These are phyloP conservation scores for Stenogyne calaminthoides DNA, from an alignment of 305 asterid species.

Conservation along the genomic window DNA sequence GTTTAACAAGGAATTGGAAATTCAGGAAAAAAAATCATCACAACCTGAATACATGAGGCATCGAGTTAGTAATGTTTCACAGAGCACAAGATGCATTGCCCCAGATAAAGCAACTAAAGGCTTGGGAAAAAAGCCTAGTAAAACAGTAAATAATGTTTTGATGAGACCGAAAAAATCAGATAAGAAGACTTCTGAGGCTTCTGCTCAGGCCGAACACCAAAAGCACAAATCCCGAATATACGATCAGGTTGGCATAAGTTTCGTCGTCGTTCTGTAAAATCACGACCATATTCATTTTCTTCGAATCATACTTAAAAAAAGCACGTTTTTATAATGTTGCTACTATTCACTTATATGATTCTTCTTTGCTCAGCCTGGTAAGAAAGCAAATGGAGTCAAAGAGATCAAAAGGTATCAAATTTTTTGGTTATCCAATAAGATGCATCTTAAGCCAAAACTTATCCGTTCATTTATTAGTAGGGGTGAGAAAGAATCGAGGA, in stretches of 20 bases:
- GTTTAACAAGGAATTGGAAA: neutral
- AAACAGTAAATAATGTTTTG: slow-evolving; percentile 26
- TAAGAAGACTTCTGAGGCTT: slow-evolving; percentile 26
- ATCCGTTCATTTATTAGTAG: slow-evolving; percentile 28
- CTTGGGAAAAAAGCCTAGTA: slow-evolving; percentile 31
- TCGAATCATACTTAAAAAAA: neutral
- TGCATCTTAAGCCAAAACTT: neutral
- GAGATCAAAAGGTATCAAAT: slow-evolving; percentile 55
- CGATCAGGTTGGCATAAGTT: slow-evolving; percentile 43
- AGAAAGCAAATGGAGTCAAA: slow-evolving; percentile 35
- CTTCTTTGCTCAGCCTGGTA: slow-evolving; percentile 35
- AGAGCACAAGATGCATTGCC: slow-evolving; percentile 31
- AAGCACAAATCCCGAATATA: slow-evolving; percentile 32
- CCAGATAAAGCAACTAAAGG: slow-evolving; percentile 33
- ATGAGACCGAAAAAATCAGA: slow-evolving; percentile 32
- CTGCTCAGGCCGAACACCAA: slow-evolving; percentile 28
- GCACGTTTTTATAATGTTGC: neutral
- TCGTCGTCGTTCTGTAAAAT: neutral
- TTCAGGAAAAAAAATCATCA: slow-evolving; percentile 49
- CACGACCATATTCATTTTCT: neutral
- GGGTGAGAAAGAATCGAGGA: slow-evolving; percentile 40
- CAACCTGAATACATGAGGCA: slow-evolving; percentile 34
- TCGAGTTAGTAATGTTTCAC: slow-evolving; percentile 32
- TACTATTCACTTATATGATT: slow-evolving; percentile 15
- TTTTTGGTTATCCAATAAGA: neutral